phyloP scores from a whole-genome alignment of 1,284 basidiomycete species.

The Porphyrellus sp. region DNA sequence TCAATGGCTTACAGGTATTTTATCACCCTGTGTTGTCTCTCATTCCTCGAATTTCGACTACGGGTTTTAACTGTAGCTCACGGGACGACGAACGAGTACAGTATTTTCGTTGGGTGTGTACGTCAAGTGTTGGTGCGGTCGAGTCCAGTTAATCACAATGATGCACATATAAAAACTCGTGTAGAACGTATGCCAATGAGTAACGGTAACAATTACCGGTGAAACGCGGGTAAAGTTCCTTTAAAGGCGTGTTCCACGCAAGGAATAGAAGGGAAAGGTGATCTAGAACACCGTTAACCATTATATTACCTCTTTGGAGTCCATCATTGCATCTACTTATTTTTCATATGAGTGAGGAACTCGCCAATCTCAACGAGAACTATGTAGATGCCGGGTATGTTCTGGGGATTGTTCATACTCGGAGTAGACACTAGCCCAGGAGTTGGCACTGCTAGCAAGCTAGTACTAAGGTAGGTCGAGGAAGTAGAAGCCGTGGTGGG shows the following conservation, averaged over 20 bases:
- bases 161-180: no score
- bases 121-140: not conserved
- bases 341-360: no score
- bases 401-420: constrained; percentile 28
- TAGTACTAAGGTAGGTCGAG: constrained; percentile 17
- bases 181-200: constrained; percentile 10
- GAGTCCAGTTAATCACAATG: no score
- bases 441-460: constrained; percentile 33
- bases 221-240: not conserved
- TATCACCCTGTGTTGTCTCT: constrained; percentile 41
- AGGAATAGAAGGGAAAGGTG: not conserved
- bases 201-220: not conserved
- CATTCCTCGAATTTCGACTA: not conserved
- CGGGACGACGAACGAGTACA: no score
- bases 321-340: constrained; percentile 1
- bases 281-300: not conserved
- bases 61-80: no score
- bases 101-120: not conserved
- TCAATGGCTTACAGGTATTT: constrained; percentile 63
- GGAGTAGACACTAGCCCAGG: constrained; percentile 19
- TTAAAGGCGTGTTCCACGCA: constrained; percentile 9
- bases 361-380: constrained; percentile 42
- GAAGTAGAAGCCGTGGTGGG: constrained; percentile 13
- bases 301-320: not conserved
- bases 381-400: constrained; percentile 36